Evolutionary conservation across 495 filamentous ascomycete species (phyloP), one percentile per base, ranked within the genome.

Genomic region (Aspergillus biplanus): DNA sequence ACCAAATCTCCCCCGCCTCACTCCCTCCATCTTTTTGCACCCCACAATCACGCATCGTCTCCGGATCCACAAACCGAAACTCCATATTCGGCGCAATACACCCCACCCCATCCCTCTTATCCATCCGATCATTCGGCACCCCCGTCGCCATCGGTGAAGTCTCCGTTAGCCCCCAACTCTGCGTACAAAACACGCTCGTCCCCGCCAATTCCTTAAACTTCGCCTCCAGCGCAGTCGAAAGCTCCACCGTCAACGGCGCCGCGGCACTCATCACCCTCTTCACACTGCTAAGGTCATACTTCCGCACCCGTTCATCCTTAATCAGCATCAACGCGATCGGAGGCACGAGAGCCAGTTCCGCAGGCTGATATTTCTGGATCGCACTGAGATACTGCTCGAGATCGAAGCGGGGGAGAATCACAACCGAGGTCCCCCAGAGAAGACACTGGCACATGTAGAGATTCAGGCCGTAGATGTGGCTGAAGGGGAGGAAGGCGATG

Each of bases 381-480:
- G 15, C 18, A 5, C 12, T 2, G 13, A 44, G 34, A 5, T 34
- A 34, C 6, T 16, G 11, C 1, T 59, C 44, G 7, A 59, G 56
- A 15, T 49, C 31, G 42, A 59, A 59, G 27, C 56, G 27, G 7
- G 56, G 56, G 12, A 59, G 27, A 42, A 59, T 50, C 0, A 59
- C 44, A 0, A 44, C 34, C 3, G 35, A 12, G 0, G 39, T 59
- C 13, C 56, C 56, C 54, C 54, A 57, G 9, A 57, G 34, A 15
- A 57, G 34, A 44, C 54, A 57, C 54, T 57, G 54, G 54, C 54
- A 57, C 34, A 57, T 57, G 54, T 57, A 57, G 6, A 49, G 42
- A 31, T 59, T 34, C 11, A 59, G 56, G 5, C 34, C 34, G 56
- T 59, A 59, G 56, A 59, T 59, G 18, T 59, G 56, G 56, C 27